Conservation (phyloP, 768 basidiomycete species). For the Mycena chlorophos region DNA sequence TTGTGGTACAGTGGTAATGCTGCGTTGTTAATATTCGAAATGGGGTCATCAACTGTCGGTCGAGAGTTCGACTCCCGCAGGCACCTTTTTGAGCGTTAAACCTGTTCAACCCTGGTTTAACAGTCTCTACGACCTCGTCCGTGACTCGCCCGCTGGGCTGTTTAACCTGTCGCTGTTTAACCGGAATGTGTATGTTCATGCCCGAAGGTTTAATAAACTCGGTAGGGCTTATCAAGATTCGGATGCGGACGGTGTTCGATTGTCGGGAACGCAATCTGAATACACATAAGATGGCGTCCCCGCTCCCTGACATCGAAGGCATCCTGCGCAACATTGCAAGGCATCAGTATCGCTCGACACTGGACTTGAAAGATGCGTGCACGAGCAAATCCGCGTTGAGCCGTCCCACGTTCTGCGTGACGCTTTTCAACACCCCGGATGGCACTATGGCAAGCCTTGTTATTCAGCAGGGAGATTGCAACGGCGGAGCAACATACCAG, state of each 20-base stretch:
- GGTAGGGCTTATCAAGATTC: too few species aligned
- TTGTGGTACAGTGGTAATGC: too few species aligned
- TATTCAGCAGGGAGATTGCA: slow-evolving; percentile 29
- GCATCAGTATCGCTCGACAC: slow-evolving; percentile 23
- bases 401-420: slow-evolving; percentile 27
- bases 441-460: slow-evolving; percentile 44
- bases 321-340: slow-evolving; percentile 18
- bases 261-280: slow-evolving; percentile 26
- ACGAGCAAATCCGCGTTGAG: slow-evolving; percentile 39
- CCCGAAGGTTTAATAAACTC: too few species aligned
- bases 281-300: slow-evolving; percentile 8
- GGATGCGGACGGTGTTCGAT: slow-evolving; percentile 22
- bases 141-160: too few species aligned
- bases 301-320: slow-evolving; percentile 8
- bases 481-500: slow-evolving; percentile 40
- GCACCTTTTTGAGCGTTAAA: too few species aligned
- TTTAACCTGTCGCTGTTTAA: too few species aligned
- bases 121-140: too few species aligned
- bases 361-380: slow-evolving; percentile 40
- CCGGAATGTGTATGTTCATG: too few species aligned
- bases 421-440: slow-evolving; percentile 36
- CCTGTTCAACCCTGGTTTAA: too few species aligned
- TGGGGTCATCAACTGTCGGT: too few species aligned
- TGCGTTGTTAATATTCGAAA: too few species aligned
- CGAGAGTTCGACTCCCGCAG: too few species aligned